Evolutionary conservation across 2,329 filamentous ascomycete genomes (phyloP).

Genomic region (Neofusicoccum umdonicola): DNA sequence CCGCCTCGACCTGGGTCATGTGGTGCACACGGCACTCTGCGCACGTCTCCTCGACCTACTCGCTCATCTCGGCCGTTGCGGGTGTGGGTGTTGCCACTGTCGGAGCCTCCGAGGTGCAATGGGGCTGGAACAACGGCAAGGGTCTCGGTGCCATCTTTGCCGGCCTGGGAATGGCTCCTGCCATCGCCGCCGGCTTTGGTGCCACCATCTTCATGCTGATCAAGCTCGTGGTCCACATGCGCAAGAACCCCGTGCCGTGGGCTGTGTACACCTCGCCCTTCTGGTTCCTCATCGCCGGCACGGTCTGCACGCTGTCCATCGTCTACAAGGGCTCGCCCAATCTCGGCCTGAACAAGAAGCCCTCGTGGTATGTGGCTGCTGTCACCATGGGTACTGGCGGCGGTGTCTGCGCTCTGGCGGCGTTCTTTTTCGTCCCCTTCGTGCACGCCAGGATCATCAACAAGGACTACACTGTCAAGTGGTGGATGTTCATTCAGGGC

Average conservation of each 20-base stretch:
- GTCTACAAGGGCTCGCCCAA: constrained; percentile 78
- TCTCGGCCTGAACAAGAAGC: constrained; percentile 64
- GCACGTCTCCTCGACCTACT: constrained; percentile 60
- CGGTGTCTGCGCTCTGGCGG: constrained; percentile 59
- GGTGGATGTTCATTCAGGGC: constrained; percentile 61
- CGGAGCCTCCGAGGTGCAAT: constrained; percentile 54
- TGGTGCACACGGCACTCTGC: constrained; percentile 74
- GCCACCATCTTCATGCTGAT: constrained; percentile 71
- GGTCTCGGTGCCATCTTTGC: constrained; percentile 64
- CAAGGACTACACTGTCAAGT: constrained; percentile 63
- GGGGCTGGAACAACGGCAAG: constrained; percentile 62
- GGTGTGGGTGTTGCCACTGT: constrained; percentile 55
- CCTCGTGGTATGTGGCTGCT: constrained; percentile 63
- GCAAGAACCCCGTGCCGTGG: constrained; percentile 69
- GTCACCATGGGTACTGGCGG: constrained; percentile 65
- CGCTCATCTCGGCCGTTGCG: constrained; percentile 49
- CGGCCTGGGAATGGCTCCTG: constrained; percentile 67
- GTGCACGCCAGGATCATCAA: constrained; percentile 66
- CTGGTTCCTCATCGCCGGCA: constrained; percentile 74
- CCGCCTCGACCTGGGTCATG: constrained; percentile 72
- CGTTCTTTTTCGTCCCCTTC: constrained; percentile 72
- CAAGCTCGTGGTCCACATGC: constrained; percentile 68
- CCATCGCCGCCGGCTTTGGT: constrained; percentile 63
- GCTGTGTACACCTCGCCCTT: constrained; percentile 71
- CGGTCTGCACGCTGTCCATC: constrained; percentile 72